Evolutionary conservation across 225 moss, liverwort and hornwort species (phyloP), one percentile per base, ranked within the genome.

Genomic region (Rhytidiadelphus loreus): DNA sequence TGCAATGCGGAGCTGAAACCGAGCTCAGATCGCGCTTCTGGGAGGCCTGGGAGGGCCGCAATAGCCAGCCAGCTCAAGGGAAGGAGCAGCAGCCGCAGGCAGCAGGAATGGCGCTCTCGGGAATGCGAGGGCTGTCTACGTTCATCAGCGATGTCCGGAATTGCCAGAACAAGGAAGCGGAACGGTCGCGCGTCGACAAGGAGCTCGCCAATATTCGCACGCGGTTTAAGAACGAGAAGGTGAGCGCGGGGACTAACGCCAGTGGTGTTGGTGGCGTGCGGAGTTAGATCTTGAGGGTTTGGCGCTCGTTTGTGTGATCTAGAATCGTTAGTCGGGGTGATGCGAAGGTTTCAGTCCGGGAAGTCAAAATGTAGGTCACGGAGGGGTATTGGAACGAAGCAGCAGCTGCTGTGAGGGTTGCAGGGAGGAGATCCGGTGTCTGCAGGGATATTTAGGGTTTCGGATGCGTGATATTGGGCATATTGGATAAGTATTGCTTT

Each of bases 141-240:
- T 98, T 98, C 89, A 98, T 98, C 69, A 98, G 98, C 94, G 98
- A 98, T 86, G 98, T 98, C n/a, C 86, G 98, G 91, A 98, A 98
- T 97, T 98, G 98, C 86, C 97, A 98, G 92, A 98, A 98, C 92
- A 98, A 98, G 91, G 98, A 98, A 92, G 96, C 96, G 87, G 98
- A 98, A 89, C 94, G 98, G 79, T 93, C 95, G 86, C 95, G 98
- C 28, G 98, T 98, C 89, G 98, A 98, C 88, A 98, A 98, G 94
- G 98, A 98, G 96, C 96, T 98, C 39, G 98, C 98, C 50, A 98
- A 98, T 77, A 98, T 98, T 87, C 96, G 98, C 80, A 98, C 98
- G 56, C 93, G 94, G 80, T 98, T 98, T 89, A 98, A 98, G 85
- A 96, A 95, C 89, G 97, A 98, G 93, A 92, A 92, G 92, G 92